Percentiles rank a stretch among this genome's conserved stretches.
These are phyloP conservation scores for Blastobotrys attinorum DNA, from an alignment of 805 yeast genomes.

Conservation along the genomic window DNA sequence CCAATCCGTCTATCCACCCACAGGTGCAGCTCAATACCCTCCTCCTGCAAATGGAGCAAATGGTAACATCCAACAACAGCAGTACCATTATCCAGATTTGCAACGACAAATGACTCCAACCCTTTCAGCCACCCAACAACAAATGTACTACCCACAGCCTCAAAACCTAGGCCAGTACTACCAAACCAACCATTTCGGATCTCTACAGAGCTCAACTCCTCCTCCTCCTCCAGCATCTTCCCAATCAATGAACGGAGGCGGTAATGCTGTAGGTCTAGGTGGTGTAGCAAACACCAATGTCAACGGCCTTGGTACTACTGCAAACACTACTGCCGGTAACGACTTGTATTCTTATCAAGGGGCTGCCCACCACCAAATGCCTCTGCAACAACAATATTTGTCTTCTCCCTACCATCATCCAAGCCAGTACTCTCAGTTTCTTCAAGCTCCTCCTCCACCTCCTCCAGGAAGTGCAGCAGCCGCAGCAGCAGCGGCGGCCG, in stretches of 20 bases:
- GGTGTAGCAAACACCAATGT: too few species aligned
- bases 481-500: slow-evolving; percentile 11
- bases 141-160: background rate
- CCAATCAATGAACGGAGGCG: background rate
- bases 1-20: background rate
- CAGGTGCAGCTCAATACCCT: background rate
- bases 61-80: background rate
- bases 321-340: too few species aligned
- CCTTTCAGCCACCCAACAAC: background rate
- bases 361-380: background rate
- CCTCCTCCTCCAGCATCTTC: slow-evolving; percentile 2
- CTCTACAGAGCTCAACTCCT: background rate
- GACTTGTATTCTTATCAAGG: background rate
- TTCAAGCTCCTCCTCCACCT: slow-evolving; percentile 3
- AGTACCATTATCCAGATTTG: background rate
- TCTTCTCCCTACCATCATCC: background rate
- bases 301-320: too few species aligned
- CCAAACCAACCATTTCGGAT: background rate
- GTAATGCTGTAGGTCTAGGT: too few species aligned
- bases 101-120: background rate
- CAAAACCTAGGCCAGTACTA: background rate
- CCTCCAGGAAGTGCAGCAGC: slow-evolving; percentile 1
- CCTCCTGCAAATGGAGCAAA: background rate
- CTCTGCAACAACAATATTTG: background rate
- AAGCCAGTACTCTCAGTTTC: slow-evolving; percentile 13